Evolutionary conservation across 345 rosid species (phyloP), one percentile per base, ranked within the genome.

Genomic region (Euclidium syriacum): DNA sequence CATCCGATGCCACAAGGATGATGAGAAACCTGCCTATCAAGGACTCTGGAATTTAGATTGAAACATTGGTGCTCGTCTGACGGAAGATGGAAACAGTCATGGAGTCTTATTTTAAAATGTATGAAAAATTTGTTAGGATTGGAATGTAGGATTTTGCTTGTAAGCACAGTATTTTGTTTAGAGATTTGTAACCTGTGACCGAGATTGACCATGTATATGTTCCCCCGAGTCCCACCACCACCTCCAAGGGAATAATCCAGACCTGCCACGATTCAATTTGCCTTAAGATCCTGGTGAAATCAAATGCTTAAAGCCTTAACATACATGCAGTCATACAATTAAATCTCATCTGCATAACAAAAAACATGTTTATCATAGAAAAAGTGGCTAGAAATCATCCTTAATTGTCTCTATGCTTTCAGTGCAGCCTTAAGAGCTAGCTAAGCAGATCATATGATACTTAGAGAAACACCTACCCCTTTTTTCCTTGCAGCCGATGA

Each of bases 1-100:
- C 52, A 62, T 55, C 69, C 64, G 43, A 62, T 39, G 69, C 52
- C 58, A 55, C 74, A 70, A 20, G 64, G 74, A 23, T 70, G 74
- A 63, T 10, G 34, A 35, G 26, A 9, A 27, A 27, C 55, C 17
- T 3, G 51, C 39, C 18, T 10, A 65, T 20, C 26, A 51, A 32
- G 67, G 55, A 33, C 49, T 62, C 34, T 19, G 62, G 40, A 26
- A 7, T 34, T 14, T 0, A 32, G 47, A 19, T n/a, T 33, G 47
- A 43, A 50, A n/a, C 20, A 38, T 7, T 17, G 23, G 23, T 41
- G 38, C 18, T 39, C 35, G 5, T 16, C 32, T 9, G 48, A 57
- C 24, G 34, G 49, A 11, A 62, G 63, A 53, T 61, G 68, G 62
- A 48, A 62, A 3, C 16, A n/a, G 16, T 26, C 10, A n/a, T n/a